Conservation (phyloP, 345 rosid species). For the Populus ilicifolia region DNA sequence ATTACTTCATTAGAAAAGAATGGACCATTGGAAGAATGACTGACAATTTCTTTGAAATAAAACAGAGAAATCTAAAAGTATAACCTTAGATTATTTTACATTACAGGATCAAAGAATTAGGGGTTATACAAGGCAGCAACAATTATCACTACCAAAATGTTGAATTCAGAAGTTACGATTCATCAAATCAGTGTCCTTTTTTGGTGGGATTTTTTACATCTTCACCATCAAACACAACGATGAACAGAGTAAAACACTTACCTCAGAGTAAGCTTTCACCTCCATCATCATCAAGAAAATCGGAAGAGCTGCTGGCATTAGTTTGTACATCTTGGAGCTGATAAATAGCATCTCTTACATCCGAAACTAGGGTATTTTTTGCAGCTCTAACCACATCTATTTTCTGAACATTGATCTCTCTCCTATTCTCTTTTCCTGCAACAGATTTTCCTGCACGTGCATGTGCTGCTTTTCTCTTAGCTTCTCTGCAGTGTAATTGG, state of each 20-base stretch:
- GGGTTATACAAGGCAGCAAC: background rate
- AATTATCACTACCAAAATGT: background rate
- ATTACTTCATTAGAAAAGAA: background rate
- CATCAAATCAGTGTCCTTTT: background rate
- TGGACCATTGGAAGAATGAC: background rate
- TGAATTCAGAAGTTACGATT: background rate
- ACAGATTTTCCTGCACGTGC: constrained; percentile 13
- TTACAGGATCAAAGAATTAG: background rate
- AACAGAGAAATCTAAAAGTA: background rate
- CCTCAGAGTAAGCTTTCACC: background rate
- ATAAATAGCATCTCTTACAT: constrained; percentile 57
- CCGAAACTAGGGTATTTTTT: constrained; percentile 44
- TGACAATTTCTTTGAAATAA: background rate
- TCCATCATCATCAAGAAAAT: constrained; percentile 27
- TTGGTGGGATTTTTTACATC: background rate
- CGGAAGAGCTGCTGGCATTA: constrained; percentile 29
- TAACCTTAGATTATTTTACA: background rate
- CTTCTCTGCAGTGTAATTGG: constrained; percentile 69
- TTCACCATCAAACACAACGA: background rate
- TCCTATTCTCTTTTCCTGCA: constrained; percentile 44
- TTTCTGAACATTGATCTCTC: constrained; percentile 22
- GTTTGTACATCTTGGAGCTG: constrained; percentile 47
- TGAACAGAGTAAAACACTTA: background rate
- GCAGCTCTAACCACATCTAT: constrained; percentile 48
- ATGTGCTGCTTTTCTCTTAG: constrained; percentile 55